Evolutionary conservation across 2,329 filamentous ascomycete genomes (phyloP).

Genomic region (Hymenoscyphus fructigenus): DNA sequence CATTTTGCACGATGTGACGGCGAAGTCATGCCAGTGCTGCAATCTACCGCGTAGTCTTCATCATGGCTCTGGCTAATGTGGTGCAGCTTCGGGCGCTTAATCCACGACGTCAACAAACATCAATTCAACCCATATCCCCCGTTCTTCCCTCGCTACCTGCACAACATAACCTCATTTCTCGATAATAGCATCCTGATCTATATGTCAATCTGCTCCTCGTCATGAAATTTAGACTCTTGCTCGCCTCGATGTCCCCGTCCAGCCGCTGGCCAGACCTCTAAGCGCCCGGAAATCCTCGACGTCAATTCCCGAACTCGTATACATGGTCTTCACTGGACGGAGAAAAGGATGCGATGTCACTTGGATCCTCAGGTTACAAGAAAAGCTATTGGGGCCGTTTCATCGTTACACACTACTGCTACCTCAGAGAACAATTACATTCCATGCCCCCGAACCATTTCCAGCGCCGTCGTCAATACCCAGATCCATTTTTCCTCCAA

Average conservation of each 20-base stretch:
- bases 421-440: slow-evolving; percentile 21
- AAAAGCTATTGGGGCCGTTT: slow-evolving; percentile 24
- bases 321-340: slow-evolving; percentile 21
- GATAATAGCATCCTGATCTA: slow-evolving; percentile 15
- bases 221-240: slow-evolving; percentile 1
- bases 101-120: slow-evolving; percentile 20
- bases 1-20: slow-evolving; percentile 12
- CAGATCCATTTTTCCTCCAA: slow-evolving; percentile 12
- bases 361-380: slow-evolving; percentile 13
- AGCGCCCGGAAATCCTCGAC: slow-evolving; percentile 25
- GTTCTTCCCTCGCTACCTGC: slow-evolving; percentile 8
- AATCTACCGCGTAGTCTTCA: slow-evolving; percentile 25
- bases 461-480: slow-evolving; percentile 16
- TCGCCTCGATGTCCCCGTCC: slow-evolving; percentile 8
- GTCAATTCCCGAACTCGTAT: slow-evolving; percentile 4
- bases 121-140: slow-evolving; percentile 15
- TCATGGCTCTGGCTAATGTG: slow-evolving; percentile 23
- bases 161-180: slow-evolving; percentile 4
- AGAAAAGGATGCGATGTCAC: slow-evolving; percentile 14
- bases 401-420: slow-evolving; percentile 32
- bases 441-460: slow-evolving; percentile 23
- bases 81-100: slow-evolving; percentile 18
- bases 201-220: slow-evolving; percentile 9
- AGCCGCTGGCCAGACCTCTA: slow-evolving; percentile 19
- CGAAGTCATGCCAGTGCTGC: slow-evolving; percentile 17